Base-by-base conservation (phyloP, 2,329 filamentous ascomycete species). In the Trichoderma simmonsii region DNA sequence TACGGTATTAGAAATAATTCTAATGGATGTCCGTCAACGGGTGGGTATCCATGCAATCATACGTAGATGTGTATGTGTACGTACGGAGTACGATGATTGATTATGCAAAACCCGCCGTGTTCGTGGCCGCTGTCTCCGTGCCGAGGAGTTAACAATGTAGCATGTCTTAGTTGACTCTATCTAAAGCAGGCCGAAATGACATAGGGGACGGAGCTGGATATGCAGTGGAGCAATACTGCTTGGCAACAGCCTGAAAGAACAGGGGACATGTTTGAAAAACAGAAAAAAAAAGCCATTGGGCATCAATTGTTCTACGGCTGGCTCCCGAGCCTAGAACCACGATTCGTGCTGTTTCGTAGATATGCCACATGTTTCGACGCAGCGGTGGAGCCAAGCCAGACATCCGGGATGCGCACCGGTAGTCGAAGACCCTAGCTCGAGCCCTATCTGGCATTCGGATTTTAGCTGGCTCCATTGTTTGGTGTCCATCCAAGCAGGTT, bases 1-100 rank as follows among this genome's bases (percentile, higher is more conserved):
- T 36, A n/a, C 30, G 28, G 21, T 18, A 61, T 70, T 70, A 3
- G 66, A 62, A 70, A 62, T 51, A 69, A 62, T 54, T 70, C 66
- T 34, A n/a, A 36, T 69, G 39, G 26, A 28, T 39, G 57, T 36
- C 34, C 57, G 18, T 9, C 9, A 24, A 34, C n/a, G 8, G 8
- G 57, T 70, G 66, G 66, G 24, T 54, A 62, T 61, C 39, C 14
- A 34, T 61, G 39, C 26, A 30, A 62, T 70, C 56, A 30, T 54
- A 32, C 11, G 36, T 43, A 18, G 1, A 21, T 21, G 18, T 48
- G 9, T 21, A n/a, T 11, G 18, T 1, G 43, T 21, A 51, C 6
- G 18, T 51, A 51, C 39, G 39, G 39, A 30, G 28, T 15, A 34
- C 57, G 66, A 32, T 30, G 56, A 48, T 69, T 4, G 56, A 51